Percentiles rank a stretch among this genome's conserved stretches.
Conservation (phyloP, 495 filamentous ascomycete species). For the Sordaria brevicollis region DNA sequence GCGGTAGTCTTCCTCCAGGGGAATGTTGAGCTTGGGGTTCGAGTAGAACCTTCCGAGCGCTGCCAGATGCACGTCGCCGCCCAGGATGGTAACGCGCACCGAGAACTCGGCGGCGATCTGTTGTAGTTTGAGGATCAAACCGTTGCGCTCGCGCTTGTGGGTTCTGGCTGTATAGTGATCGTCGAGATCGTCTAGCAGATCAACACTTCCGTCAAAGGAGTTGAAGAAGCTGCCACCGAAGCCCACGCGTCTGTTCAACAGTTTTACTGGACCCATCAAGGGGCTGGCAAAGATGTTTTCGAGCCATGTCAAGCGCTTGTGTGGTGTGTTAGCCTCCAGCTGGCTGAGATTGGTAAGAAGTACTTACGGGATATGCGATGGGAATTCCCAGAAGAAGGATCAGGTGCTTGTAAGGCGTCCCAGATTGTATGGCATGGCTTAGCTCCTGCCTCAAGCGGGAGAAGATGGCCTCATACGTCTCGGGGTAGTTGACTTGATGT, state of each 20-base stretch:
- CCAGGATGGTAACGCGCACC: conserved; percentile 73
- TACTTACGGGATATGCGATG: conserved; percentile 72
- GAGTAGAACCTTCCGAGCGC: conserved; percentile 93
- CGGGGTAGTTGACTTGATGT: conserved; percentile 81
- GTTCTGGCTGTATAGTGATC: conserved; percentile 90
- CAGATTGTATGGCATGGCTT: conserved; percentile 33
- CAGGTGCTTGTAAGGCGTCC: conserved; percentile 63
- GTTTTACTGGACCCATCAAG: conserved; percentile 71
- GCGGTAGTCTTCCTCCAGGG: conserved; percentile 79
- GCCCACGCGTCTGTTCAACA: conserved; percentile 86
- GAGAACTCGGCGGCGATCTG: conserved; percentile 57
- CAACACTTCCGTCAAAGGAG: conserved; percentile 80
- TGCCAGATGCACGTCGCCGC: conserved; percentile 89
- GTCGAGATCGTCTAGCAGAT: conserved; percentile 86
- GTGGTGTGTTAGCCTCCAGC: background rate
- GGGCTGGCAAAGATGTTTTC: conserved; percentile 81
- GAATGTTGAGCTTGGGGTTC: conserved; percentile 63
- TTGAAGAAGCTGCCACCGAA: conserved; percentile 79
- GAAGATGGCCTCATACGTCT: conserved; percentile 82
- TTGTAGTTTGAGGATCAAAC: conserved; percentile 66
- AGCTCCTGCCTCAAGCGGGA: conserved; percentile 56
- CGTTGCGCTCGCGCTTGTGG: conserved; percentile 79
- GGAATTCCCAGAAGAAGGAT: conserved; percentile 83
- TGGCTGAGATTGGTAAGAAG: background rate
- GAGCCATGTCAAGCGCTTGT: conserved; percentile 74